Base-by-base conservation (phyloP, 495 filamentous ascomycete genomes). In the Penicillium cosmopolitanum region DNA sequence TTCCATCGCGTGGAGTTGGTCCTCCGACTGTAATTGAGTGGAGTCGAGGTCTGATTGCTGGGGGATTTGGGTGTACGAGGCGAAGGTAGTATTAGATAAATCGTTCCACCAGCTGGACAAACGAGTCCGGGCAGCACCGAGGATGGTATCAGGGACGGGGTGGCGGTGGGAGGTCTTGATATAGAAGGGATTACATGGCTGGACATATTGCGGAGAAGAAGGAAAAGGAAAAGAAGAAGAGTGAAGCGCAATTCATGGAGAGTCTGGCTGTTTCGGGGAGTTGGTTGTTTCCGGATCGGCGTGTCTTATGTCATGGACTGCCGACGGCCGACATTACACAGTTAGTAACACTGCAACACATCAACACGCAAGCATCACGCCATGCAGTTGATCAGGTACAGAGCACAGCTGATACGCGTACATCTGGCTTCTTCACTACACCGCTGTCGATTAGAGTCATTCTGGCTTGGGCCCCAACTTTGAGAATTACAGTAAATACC, bases 271-370 rank as follows among this genome's bases (percentile, higher is more conserved):
- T 56, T 58, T 44, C 19, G 55, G 46, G 15, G 10, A 19, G 53
- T 59, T 38, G 55, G 31, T 53, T 46, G 16, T 34, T 53, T 58
- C 59, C 62, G 62, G 62, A 69, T 64, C 51, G 31, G 66, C 55
- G 54, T 31, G 48, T 47, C 56, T 66, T 64, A 65, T 66, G 64
- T 66, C 65, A 68, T 60, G 35, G 66, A 60, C 55, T 50, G 50
- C 64, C 66, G 66, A 66, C 15, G 50, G 63, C 61, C 58, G 66
- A 68, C 47, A 23, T 2, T 2, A n/a, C n/a, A n/a, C n/a, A n/a
- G n/a, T n/a, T n/a, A n/a, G n/a, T n/a, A 21, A 21, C 19, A 21
- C 19, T 21, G 19, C 19, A 21, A 23, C 23, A 23, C 23, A 23
- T 23, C 23, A 23, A 23, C 23, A 23, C 23, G 60, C 50, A 54